phyloP scores from a whole-genome alignment of 2,329 filamentous ascomycete species.

The Fulvia fulva region DNA sequence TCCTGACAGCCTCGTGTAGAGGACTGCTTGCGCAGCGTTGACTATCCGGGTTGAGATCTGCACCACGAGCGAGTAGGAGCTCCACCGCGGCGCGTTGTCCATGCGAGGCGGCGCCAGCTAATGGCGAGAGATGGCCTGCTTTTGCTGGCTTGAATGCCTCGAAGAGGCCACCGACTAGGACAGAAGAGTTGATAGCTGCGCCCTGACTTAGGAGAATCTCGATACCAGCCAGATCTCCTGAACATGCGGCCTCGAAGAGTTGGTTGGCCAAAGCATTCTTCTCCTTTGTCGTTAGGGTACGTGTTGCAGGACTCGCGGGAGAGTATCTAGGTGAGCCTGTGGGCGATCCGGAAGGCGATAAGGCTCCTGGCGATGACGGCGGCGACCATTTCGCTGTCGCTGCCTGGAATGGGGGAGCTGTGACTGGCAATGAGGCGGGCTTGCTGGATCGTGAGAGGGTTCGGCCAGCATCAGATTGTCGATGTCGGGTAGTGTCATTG shows the following conservation, averaged over 20 bases:
- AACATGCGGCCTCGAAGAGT: slow-evolving; percentile 30
- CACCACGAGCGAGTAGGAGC: slow-evolving; percentile 28
- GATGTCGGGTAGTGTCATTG: slow-evolving; percentile 8
- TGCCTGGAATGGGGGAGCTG: slow-evolving; percentile 25
- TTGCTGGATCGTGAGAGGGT: slow-evolving; percentile 16
- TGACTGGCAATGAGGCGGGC: slow-evolving; percentile 16
- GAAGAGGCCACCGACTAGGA: slow-evolving; percentile 28
- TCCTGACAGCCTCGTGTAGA: slow-evolving; percentile 30
- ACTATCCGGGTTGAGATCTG: slow-evolving; percentile 27
- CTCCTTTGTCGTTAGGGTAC: slow-evolving; percentile 16
- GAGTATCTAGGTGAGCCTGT: slow-evolving; percentile 16
- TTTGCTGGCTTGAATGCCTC: slow-evolving; percentile 35
- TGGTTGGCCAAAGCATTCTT: slow-evolving; percentile 23
- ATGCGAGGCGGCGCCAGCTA: slow-evolving; percentile 31
- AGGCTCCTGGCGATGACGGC: slow-evolving; percentile 26
- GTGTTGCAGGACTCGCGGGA: slow-evolving; percentile 5
- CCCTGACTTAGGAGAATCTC: slow-evolving; percentile 26
- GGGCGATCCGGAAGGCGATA: slow-evolving; percentile 9
- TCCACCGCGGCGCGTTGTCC: slow-evolving; percentile 27
- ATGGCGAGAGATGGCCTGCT: slow-evolving; percentile 29
- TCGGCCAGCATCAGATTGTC: slow-evolving; percentile 7
- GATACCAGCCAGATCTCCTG: slow-evolving; percentile 29
- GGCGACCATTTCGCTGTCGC: slow-evolving; percentile 31
- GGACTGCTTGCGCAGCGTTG: slow-evolving; percentile 29
- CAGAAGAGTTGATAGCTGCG: slow-evolving; percentile 27